phyloP scores from a whole-genome alignment of 176 grass and related monocot genomes.

The Chrysopogon serrulatus region DNA sequence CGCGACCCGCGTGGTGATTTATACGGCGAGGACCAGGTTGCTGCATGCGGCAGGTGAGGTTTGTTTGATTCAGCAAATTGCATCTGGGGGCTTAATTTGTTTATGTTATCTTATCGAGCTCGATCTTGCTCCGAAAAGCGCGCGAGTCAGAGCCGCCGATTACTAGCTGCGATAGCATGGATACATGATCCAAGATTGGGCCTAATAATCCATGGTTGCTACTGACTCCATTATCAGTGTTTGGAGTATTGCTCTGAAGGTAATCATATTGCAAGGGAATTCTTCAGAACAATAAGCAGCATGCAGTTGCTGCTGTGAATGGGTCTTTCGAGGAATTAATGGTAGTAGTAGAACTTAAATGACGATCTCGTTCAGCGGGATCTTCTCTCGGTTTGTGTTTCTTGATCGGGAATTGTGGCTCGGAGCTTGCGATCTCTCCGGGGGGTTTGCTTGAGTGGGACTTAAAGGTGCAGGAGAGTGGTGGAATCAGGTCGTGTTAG shows the following conservation, averaged over 20 bases:
- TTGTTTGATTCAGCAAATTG: background rate
- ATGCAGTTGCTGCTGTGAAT: background rate
- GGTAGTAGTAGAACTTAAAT: background rate
- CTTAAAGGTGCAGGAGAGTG: conserved; percentile 1
- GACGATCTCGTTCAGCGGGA: background rate
- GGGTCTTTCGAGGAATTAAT: background rate
- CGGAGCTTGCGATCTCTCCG: background rate
- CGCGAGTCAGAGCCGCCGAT: background rate
- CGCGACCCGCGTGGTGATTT: background rate
- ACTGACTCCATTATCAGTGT: background rate
- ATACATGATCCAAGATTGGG: conserved; percentile 6
- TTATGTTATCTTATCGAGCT: conserved; percentile 10
- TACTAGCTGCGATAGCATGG: background rate
- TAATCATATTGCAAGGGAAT: conserved; percentile 3
- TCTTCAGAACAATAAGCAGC: background rate
- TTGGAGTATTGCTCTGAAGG: background rate
- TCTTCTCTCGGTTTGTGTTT: background rate
- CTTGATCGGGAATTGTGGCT: conserved; percentile 21
- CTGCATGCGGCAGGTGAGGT: background rate
- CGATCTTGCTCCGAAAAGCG: conserved; percentile 7
- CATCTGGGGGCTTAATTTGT: conserved; percentile 2
- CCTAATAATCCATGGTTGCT: background rate
- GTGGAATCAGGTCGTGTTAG: background rate
- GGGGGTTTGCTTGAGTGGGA: background rate
- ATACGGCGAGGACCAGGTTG: background rate